A percentile compares a stretch with the other conserved stretches of the same genome.
Evolutionary conservation across 2,329 filamentous ascomycete species (phyloP).

Genomic region (Drechmeria coniospora): DNA sequence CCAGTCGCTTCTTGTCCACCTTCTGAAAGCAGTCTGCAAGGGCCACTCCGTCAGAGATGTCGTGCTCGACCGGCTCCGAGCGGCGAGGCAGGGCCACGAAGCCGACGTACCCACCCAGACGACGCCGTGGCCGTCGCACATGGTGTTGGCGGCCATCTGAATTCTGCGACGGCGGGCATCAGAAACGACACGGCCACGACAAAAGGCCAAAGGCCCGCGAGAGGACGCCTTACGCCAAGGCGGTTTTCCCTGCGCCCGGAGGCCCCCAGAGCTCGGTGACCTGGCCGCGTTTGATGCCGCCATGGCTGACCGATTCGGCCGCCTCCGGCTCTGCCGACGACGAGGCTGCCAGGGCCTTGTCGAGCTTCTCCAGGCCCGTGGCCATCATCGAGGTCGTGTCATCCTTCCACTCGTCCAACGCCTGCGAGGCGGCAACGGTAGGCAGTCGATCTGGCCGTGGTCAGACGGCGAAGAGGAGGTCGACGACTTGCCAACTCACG

Average conservation of each 20-base stretch:
- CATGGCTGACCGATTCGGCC: slow-evolving; percentile 10
- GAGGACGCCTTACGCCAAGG: slow-evolving; percentile 50
- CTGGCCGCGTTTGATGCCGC: slow-evolving; percentile 59
- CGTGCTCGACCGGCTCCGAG: slow-evolving; percentile 3
- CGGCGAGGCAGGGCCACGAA: not conserved
- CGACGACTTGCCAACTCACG: slow-evolving; percentile 24
- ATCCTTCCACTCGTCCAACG: slow-evolving; percentile 43
- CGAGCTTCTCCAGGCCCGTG: slow-evolving; percentile 39
- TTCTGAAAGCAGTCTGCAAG: slow-evolving; percentile 32
- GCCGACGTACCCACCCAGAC: slow-evolving; percentile 64
- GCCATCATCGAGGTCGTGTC: slow-evolving; percentile 35
- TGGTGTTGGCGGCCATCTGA: slow-evolving; percentile 49
- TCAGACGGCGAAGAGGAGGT: not conserved
- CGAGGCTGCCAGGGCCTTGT: slow-evolving; percentile 29
- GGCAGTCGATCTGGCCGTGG: slow-evolving; percentile 50
- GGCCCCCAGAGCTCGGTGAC: slow-evolving; percentile 82
- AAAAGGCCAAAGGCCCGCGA: not conserved
- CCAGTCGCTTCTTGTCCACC: slow-evolving; percentile 13
- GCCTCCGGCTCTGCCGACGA: slow-evolving; percentile 4
- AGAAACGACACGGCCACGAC: no score
- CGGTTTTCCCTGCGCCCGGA: slow-evolving; percentile 72
- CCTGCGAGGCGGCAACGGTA: slow-evolving; percentile 61
- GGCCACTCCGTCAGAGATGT: not conserved
- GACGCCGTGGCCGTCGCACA: slow-evolving; percentile 46
- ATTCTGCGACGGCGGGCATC: slow-evolving; percentile 38